A percentile compares a stretch with the other conserved stretches of the same genome.
These are phyloP conservation scores for Grammothele lineata DNA, from an alignment of 768 basidiomycete genomes.

Conservation along the genomic window DNA sequence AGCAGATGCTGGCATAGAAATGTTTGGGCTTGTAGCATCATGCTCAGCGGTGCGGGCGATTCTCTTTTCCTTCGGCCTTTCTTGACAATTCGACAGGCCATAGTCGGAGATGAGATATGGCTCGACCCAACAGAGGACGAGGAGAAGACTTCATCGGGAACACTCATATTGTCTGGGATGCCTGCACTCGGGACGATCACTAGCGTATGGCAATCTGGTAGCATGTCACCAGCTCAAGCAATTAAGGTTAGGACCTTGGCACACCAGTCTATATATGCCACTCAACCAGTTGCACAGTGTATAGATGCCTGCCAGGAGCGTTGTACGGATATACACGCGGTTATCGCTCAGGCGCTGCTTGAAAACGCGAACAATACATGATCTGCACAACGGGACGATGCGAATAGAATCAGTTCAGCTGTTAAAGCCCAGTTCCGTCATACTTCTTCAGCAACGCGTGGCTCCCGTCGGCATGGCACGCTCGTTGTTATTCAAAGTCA, in stretches of 20 bases:
- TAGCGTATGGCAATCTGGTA: slow-evolving; percentile 82
- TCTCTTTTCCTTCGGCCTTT: slow-evolving; percentile 3
- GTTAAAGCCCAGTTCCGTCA: too few relatives aligned
- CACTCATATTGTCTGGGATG: slow-evolving; percentile 79
- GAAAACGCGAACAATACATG: slow-evolving; percentile 29
- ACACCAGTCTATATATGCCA: neutral
- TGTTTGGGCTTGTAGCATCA: slow-evolving; percentile 83
- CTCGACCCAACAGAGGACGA: slow-evolving; percentile 82
- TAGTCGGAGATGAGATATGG: slow-evolving; percentile 57
- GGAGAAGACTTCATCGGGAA: slow-evolving; percentile 49
- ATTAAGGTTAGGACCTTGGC: slow-evolving; percentile 44
- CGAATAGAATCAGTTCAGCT: neutral
- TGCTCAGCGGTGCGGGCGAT: slow-evolving; percentile 63
- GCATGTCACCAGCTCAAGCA: slow-evolving; percentile 48
- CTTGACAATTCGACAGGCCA: slow-evolving; percentile 37
- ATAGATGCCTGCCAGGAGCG: slow-evolving; percentile 65
- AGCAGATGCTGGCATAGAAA: slow-evolving; percentile 89
- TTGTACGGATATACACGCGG: slow-evolving; percentile 71
- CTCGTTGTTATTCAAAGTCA: too few relatives aligned
- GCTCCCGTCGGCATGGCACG: too few relatives aligned
- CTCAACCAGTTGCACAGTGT: slow-evolving; percentile 39
- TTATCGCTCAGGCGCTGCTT: slow-evolving; percentile 68
- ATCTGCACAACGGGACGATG: neutral
- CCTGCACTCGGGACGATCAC: slow-evolving; percentile 85
- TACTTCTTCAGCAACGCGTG: too few relatives aligned